Evolutionary conservation across 1,284 basidiomycete genomes (phyloP), one percentile per base, ranked within the genome.

Genomic region (Cutaneotrichosporon dermatis): DNA sequence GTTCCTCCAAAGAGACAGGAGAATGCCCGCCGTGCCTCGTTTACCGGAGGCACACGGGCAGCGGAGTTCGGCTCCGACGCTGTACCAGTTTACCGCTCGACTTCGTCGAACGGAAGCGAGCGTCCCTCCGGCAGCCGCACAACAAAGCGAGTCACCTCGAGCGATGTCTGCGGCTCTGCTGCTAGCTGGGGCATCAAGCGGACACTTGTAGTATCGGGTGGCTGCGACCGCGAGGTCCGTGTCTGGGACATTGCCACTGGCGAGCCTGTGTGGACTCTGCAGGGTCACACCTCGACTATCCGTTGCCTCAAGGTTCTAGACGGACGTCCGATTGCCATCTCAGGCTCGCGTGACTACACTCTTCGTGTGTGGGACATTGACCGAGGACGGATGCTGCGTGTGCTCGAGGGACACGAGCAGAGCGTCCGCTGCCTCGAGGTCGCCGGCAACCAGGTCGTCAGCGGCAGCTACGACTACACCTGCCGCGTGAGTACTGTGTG

Each of bases 361-460:
- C 73, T 98, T 55, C 84, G 92, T 0, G 90, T 97, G 1, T 99
- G 95, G 95, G 90, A 99, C 75, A 84, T 99, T 53, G 88, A 90
- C 73, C 83, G 81, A 7, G 95, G 95, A 0, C 77, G 80, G 37
- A 78, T 85, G 52, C 72, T 93, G 35, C 85, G 88, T 48, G 81
- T 87, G 12, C 80, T 98, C 16, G 79, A 81, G 25, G 95, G 95
- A 0, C 95, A 99, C 75, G 81, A 83, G 43, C 82, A 86, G 58
- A 90, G 88, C 66, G 93, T 98, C 15, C 81, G 94, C 51, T 93
- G 91, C 71, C 79, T 98, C 46, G 95, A 97, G 73, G 87, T 92
- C 7, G 87, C 84, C 60, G 92, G 90, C 40, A 87, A 86, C 66
- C 82, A 80, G 65, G 87, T 88, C 13, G 91, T 91, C 39, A 92